Percentiles rank a stretch among this genome's conserved stretches.
Evolutionary conservation across 148 eudicot species (phyloP).

Genomic region (Camellia granthamiana): DNA sequence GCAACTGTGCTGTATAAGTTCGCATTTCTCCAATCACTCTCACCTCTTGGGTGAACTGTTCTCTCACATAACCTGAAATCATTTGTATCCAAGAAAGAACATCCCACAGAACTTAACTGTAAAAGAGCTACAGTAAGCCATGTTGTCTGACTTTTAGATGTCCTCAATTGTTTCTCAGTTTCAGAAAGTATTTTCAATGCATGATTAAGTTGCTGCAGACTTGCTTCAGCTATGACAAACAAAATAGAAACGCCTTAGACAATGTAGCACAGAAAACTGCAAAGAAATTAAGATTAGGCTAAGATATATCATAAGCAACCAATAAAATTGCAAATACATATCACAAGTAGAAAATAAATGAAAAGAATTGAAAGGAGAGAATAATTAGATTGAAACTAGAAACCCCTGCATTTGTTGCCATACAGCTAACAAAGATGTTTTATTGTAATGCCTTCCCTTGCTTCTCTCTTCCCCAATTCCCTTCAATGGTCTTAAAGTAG

Average conservation of each 20-base stretch:
- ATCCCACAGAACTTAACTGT: constrained; percentile 65
- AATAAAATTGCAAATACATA: not conserved
- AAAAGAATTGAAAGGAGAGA: no score
- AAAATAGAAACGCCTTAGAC: not conserved
- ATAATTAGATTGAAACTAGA: not conserved
- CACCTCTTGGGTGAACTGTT: constrained; percentile 63
- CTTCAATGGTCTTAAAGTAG: not conserved
- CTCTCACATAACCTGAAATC: constrained; percentile 56
- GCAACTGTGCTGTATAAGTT: not conserved
- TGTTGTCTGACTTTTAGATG: constrained; percentile 78
- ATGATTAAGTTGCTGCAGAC: constrained; percentile 74
- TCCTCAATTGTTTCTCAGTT: constrained; percentile 82
- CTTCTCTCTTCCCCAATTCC: constrained; percentile 5
- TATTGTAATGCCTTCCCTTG: not conserved
- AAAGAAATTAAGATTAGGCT: not conserved
- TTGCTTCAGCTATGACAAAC: constrained; percentile 63
- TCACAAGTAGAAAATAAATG: not conserved
- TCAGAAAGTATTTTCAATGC: constrained; percentile 82
- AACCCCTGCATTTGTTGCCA: not conserved
- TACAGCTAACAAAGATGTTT: not conserved
- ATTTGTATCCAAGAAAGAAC: constrained; percentile 45
- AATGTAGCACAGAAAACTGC: not conserved
- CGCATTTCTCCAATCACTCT: constrained; percentile 1
- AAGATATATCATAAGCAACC: not conserved
- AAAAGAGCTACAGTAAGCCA: constrained; percentile 94